A percentile compares a stretch with the other conserved stretches of the same genome.
Conservation (phyloP, 345 rosid species). For the Nephelium lappaceum region DNA sequence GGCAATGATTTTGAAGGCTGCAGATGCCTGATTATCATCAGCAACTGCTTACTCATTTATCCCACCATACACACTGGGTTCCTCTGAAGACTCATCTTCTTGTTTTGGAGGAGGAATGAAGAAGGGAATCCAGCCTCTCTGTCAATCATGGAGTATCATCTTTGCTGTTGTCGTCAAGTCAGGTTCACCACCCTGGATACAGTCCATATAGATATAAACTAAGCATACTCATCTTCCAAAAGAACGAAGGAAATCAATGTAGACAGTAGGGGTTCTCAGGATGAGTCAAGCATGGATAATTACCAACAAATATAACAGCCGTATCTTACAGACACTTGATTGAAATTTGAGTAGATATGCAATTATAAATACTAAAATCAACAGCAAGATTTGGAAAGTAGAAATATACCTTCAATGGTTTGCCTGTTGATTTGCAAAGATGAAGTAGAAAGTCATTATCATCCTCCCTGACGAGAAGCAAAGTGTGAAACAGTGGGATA, state of each 20-base stretch:
- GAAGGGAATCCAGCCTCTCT: conserved; percentile 89
- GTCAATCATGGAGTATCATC: conserved; percentile 98
- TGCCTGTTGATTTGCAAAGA: conserved; percentile 79
- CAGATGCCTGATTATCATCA: conserved; percentile 52
- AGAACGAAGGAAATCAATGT: too few species aligned
- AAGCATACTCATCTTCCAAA: background rate
- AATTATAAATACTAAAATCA: background rate
- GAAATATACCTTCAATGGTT: conserved; percentile 71
- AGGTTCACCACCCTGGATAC: conserved; percentile 84
- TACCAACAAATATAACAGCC: background rate
- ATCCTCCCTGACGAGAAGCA: conserved; percentile 66
- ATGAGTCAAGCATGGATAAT: background rate
- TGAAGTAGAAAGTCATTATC: conserved; percentile 81
- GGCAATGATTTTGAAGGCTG: conserved; percentile 83
- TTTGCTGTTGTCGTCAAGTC: conserved; percentile 81
- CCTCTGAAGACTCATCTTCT: conserved; percentile 37
- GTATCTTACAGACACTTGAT: background rate
- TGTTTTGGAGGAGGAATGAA: conserved; percentile 75
- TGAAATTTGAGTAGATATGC: background rate
- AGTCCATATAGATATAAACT: background rate
- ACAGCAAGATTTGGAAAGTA: background rate
- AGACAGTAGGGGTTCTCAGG: background rate
- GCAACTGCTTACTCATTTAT: conserved; percentile 48
- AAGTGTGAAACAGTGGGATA: background rate
- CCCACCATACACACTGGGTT: conserved; percentile 35